Conservation (phyloP, 768 basidiomycete genomes). For the Leccinum fibrillosum region DNA sequence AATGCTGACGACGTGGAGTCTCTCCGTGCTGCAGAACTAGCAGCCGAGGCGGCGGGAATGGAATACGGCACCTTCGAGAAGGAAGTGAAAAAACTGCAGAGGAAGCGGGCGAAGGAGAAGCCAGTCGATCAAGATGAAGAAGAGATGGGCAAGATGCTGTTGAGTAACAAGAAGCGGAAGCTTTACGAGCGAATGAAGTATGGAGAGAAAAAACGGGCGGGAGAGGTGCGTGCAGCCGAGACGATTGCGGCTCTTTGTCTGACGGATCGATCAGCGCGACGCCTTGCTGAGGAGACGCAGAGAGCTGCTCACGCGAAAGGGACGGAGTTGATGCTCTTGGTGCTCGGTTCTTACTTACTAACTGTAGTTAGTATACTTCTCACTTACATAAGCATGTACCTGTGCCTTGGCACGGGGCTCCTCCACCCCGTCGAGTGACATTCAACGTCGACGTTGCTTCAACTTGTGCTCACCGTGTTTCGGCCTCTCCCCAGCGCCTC, state of each 20-base stretch:
- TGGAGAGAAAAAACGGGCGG: constrained; percentile 68
- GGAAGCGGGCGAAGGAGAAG: constrained; percentile 35
- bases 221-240: constrained; percentile 59
- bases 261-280: constrained; percentile 44
- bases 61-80: constrained; percentile 79
- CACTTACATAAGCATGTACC: not conserved
- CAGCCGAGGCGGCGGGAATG: constrained; percentile 84
- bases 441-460: not conserved
- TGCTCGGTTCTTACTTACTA: not conserved
- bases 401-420: not conserved
- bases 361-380: not conserved
- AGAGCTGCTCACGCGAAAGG: constrained; percentile 44
- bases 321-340: not conserved
- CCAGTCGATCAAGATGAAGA: constrained; percentile 48
- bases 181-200: constrained; percentile 93
- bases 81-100: constrained; percentile 60
- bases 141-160: constrained; percentile 97
- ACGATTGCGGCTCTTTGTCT: constrained; percentile 2
- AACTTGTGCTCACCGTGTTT: constrained; percentile 1
- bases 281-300: constrained; percentile 58
- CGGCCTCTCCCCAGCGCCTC: constrained; percentile 1
- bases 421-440: not conserved
- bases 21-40: constrained; percentile 83
- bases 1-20: constrained; percentile 57
- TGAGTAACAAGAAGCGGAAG: constrained; percentile 93